A percentile compares a stretch with the other conserved stretches of the same genome.
Evolutionary conservation across 2,329 filamentous ascomycete genomes (phyloP).

Genomic region (Fonsecaea nubica): DNA sequence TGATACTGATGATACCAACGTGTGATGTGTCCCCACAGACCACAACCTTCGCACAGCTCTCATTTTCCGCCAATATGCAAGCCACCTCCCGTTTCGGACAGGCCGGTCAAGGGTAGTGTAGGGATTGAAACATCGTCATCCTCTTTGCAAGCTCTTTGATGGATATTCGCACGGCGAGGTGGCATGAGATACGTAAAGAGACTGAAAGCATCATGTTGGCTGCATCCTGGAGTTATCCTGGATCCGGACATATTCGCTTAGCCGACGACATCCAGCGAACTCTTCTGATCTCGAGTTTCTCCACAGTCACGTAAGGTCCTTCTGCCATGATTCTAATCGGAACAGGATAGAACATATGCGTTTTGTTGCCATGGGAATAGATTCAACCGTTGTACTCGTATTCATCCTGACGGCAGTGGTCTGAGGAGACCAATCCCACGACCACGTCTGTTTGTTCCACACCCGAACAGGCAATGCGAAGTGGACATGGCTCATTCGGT

Average conservation of each 20-base stretch:
- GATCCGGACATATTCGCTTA: not conserved
- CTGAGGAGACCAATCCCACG: not conserved
- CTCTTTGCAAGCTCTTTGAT: not conserved
- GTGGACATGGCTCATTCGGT: not conserved
- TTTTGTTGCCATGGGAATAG: not conserved
- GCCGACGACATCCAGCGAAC: constrained; percentile 3
- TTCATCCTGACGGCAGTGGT: not conserved
- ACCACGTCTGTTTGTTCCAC: not conserved
- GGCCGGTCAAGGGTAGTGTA: not conserved
- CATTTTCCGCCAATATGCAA: constrained; percentile 4
- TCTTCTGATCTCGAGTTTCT: not conserved
- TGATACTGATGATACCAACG: not conserved
- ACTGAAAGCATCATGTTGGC: not conserved
- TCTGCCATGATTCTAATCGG: not conserved
- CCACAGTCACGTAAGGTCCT: not conserved
- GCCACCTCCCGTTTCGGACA: constrained; percentile 5
- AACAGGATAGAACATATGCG: not conserved
- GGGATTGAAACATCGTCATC: not conserved
- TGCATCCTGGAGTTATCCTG: not conserved
- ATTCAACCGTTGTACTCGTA: not conserved
- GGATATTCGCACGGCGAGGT: not conserved
- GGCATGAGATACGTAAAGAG: constrained; percentile 9
- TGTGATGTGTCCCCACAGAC: not conserved
- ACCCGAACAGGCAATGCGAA: not conserved
- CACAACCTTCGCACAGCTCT: not conserved